A percentile compares a stretch with the other conserved stretches of the same genome.
These are phyloP conservation scores for Monosporascus sp. DNA, from an alignment of 2,329 filamentous ascomycete species.

Conservation along the genomic window DNA sequence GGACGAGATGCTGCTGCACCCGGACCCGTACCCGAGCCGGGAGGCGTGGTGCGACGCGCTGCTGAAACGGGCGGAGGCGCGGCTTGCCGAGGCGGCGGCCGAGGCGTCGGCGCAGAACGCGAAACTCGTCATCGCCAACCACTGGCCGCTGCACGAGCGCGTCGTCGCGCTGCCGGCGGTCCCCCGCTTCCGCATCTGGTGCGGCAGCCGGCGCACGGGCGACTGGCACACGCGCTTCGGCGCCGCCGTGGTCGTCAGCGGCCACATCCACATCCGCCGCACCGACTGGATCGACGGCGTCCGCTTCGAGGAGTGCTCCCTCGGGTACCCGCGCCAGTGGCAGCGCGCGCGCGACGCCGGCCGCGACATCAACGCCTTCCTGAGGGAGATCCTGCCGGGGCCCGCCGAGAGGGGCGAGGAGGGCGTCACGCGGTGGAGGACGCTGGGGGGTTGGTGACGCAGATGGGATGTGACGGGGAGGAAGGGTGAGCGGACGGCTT, in stretches of 20 bases:
- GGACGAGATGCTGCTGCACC: conserved; percentile 32
- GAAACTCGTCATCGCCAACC: conserved; percentile 30
- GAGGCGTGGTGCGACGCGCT: conserved; percentile 30
- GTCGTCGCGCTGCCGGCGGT: conserved; percentile 29
- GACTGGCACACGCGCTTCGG: conserved; percentile 31
- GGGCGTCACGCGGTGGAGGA: not conserved
- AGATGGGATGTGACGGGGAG: not conserved
- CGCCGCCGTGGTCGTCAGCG: conserved; percentile 31
- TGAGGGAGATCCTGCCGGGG: conserved; percentile 31
- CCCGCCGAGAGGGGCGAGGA: conserved; percentile 5
- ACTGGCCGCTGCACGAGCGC: conserved; percentile 34
- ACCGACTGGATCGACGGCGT: conserved; percentile 34
- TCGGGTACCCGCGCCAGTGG: conserved; percentile 35
- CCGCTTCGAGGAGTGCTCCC: conserved; percentile 32
- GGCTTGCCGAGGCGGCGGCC: conserved; percentile 21
- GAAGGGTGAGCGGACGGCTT: no score
- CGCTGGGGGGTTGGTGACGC: not conserved
- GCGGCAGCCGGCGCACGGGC: conserved; percentile 30
- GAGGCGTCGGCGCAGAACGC: conserved; percentile 3
- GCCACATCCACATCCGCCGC: conserved; percentile 32
- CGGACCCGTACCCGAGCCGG: conserved; percentile 28
- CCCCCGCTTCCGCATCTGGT: conserved; percentile 34
- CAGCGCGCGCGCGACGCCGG: conserved; percentile 23
- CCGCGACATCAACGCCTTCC: conserved; percentile 27
- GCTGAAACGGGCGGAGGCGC: conserved; percentile 20